Evolutionary conservation across 106 monocot genomes (phyloP).

Genomic region (Iris macrosiphon): DNA sequence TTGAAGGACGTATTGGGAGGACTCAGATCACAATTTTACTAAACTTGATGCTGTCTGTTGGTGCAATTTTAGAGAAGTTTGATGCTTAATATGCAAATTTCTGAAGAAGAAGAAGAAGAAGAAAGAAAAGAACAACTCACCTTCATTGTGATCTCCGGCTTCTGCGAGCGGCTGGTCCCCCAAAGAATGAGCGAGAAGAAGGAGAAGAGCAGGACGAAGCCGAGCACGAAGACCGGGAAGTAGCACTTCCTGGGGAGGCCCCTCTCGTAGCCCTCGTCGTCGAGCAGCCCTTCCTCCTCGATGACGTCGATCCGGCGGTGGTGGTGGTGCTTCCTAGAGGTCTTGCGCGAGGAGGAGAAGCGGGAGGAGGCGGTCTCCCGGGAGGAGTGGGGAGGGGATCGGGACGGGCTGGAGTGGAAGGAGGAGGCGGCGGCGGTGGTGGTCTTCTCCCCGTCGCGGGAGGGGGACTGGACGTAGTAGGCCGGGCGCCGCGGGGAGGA

Average conservation of each 20-base stretch:
- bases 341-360: conserved; percentile 70
- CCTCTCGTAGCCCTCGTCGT: conserved; percentile 40
- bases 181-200: conserved; percentile 77
- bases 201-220: conserved; percentile 59
- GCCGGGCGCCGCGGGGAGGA: conserved; percentile 56
- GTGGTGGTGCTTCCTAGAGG: too few relatives aligned
- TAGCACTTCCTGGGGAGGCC: conserved; percentile 41
- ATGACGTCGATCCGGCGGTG: conserved; percentile 34
- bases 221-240: conserved; percentile 48
- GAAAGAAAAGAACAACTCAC: conserved; percentile 19
- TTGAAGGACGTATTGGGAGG: too few relatives aligned
- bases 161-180: conserved; percentile 67
- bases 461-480: conserved; percentile 92
- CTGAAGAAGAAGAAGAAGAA: neutral
- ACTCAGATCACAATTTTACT: too few relatives aligned
- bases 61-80: too few relatives aligned
- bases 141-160: conserved; percentile 49
- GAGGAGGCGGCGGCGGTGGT: conserved; percentile 39
- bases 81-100: too few relatives aligned
- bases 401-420: conserved; percentile 59
- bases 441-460: conserved; percentile 67
- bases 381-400: conserved; percentile 75
- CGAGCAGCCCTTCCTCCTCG: conserved; percentile 66
- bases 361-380: conserved; percentile 72
- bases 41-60: too few relatives aligned